phyloP scores from a whole-genome alignment of 106 monocot species.

The Iris macrosiphon region DNA sequence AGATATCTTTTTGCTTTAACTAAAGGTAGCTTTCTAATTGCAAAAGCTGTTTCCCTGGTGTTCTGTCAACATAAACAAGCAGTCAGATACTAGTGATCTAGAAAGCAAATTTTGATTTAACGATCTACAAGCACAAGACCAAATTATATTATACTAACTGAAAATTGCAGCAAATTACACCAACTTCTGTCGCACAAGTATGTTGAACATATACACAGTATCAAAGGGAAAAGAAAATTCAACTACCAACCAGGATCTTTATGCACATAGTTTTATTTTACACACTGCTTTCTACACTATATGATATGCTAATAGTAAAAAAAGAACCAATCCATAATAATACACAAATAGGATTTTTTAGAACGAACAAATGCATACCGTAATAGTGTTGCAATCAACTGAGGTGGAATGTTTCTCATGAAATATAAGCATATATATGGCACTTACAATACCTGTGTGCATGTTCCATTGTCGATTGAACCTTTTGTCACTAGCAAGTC shows the following conservation, averaged over 20 bases:
- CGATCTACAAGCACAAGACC: neutral
- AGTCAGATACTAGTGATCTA: neutral
- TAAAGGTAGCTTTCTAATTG: slow-evolving; percentile 35
- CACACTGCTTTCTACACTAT: no score
- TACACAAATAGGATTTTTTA: neutral
- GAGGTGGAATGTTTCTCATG: no score
- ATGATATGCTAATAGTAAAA: no score
- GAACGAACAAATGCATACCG: neutral
- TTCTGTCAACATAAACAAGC: slow-evolving; percentile 15
- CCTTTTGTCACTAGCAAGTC: slow-evolving; percentile 4
- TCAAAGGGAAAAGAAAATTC: neutral
- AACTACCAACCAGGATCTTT: neutral
- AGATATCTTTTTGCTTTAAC: slow-evolving; percentile 40
- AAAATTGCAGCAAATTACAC: neutral
- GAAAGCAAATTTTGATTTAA: neutral
- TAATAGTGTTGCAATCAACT: neutral
- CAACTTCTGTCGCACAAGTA: no score
- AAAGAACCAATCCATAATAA: neutral
- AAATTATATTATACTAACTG: neutral
- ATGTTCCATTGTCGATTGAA: slow-evolving; percentile 25
- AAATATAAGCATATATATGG: neutral
- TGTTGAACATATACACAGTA: neutral
- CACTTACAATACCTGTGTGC: neutral
- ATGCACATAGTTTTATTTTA: no score
- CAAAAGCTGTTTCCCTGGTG: slow-evolving; percentile 36